Percentiles rank a stretch among this genome's conserved stretches.
Conservation (phyloP, 2,329 filamentous ascomycete genomes). For the Monosporascus sp. region DNA sequence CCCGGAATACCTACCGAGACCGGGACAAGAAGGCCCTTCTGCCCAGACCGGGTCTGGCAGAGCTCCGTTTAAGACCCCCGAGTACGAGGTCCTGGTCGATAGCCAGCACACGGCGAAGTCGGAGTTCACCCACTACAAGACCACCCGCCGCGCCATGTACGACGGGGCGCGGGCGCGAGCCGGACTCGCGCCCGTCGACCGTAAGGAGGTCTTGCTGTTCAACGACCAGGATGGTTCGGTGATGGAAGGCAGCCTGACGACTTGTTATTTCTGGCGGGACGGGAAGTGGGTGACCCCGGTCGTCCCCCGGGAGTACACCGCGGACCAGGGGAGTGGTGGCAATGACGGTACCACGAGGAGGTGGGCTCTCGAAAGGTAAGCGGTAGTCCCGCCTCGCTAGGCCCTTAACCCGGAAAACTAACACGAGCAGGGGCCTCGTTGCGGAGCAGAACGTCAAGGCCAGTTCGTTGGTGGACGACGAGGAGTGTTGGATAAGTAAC, state of each 20-base stretch:
- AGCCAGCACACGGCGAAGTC: conserved; percentile 35
- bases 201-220: conserved; percentile 70
- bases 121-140: conserved; percentile 81
- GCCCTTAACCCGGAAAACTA: conserved; percentile 2
- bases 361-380: conserved; percentile 70
- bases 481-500: conserved; percentile 85
- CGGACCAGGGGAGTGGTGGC: conserved; percentile 57
- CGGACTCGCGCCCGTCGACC: conserved; percentile 43
- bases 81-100: conserved; percentile 42
- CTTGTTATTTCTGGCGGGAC: conserved; percentile 71
- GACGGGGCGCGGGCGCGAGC: conserved; percentile 60
- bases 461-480: conserved; percentile 60
- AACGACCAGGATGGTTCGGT: conserved; percentile 55
- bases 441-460: conserved; percentile 58
- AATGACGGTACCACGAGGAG: conserved; percentile 77
- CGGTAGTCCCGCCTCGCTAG: not conserved
- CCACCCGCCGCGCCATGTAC: conserved; percentile 68
- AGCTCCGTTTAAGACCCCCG: conserved; percentile 20
- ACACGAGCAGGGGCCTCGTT: conserved; percentile 46
- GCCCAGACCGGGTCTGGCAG: conserved; percentile 3
- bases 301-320: conserved; percentile 37
- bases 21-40: conserved; percentile 19
- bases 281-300: conserved; percentile 77
- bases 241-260: conserved; percentile 83
- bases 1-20: conserved; percentile 48